Evolutionary conservation across 352 stramenopile genomes (phyloP), one percentile per base, ranked within the genome.

Genomic region (Phytophthora sojae): DNA sequence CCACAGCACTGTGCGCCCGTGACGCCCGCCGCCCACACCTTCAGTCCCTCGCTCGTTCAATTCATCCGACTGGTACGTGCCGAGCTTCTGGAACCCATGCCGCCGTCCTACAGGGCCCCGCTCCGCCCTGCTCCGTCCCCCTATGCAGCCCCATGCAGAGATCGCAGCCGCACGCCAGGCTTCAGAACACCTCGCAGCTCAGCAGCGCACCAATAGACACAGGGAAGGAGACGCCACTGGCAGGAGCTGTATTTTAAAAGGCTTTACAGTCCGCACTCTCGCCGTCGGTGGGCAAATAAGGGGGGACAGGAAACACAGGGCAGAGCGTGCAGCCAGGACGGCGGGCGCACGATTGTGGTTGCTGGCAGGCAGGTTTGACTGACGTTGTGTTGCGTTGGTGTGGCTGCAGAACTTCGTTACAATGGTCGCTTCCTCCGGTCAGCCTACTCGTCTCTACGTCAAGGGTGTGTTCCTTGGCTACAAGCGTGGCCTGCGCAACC

Each of bases 381-480:
- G 7, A 69, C 52, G 39, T n/a, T 72, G 23, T 64, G 23, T 9
- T 64, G 6, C 47, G 11, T 14, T 75, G 44, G 35, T 42, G 9
- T 42, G 11, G 35, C 14, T 54, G 63, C 76, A 96, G 89, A 94
- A 89, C 77, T 82, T 88, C 79, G 84, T 80, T 77, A 95, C 68
- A 90, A 96, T 96, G 89, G 89, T 96, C 89, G 88, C 89, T 89
- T 95, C 88, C 73, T 77, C 88, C 76, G 86, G 86, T 95, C 90
- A 97, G 82, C 92, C 95, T 77, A 97, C 96, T 76, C 93, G 96
- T 80, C 96, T 99, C 79, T 99, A 99, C 86, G 95, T 99, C 71
- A 99, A 99, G 89, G 97, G 97, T 79, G 97, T 98, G 64, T 98
- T 99, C 83, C 92, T 99, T 74, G 98, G 98, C 65, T 99, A 99